Base-by-base conservation (phyloP, 345 rosid genomes). In the Lumnitzera racemosa region DNA sequence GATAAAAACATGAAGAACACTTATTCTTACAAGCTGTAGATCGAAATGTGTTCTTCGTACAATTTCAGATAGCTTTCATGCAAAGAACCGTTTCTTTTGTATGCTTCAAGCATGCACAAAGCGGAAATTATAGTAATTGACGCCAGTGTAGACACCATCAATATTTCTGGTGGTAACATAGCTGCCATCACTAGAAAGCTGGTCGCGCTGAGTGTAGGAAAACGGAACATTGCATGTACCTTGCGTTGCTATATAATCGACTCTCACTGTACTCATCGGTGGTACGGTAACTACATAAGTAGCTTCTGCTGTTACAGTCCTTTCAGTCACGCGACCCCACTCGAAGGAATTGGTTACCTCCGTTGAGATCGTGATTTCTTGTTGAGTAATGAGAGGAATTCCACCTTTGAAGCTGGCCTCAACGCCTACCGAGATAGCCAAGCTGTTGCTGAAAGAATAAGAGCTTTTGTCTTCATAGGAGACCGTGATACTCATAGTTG, bases 191-290 rank as follows among this genome's bases (percentile, higher is more conserved):
- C 43, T 7, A 1, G 53, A 14, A 17, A 50, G 53, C n/a, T 14
- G 5, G 53, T 50, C 53, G 23, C 53, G 53, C 23, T 50, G 53
- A 12, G 53, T 50, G 11, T 50, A 50, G n/a, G 53, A 50, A 50
- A 50, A 50, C 6, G 53, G 53, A 50, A 50, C n/a, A 17, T 50
- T 17, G 53, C 53, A 50, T 15, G 3, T 14, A 1, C 53, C 53
- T 50, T 50, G 6, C 13, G 53, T 50, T 15, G 53, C 53, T 0
- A 50, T 13, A 51, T 14, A 6, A 12, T 29, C 8, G 25, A 62
- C 58, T 15, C 20, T 53, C 23, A 62, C 52, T 36, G 31, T 53
- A 8, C 13, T 62, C 58, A 20, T 62, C 3, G 66, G 58, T 2
- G 66, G 41, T 51, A 62, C 66, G 0, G 5, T 15, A 43, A 47